A percentile compares a stretch with the other conserved stretches of the same genome.
phyloP scores from a whole-genome alignment of 2,329 filamentous ascomycete genomes.

The Talaromyces albobiverticillius region DNA sequence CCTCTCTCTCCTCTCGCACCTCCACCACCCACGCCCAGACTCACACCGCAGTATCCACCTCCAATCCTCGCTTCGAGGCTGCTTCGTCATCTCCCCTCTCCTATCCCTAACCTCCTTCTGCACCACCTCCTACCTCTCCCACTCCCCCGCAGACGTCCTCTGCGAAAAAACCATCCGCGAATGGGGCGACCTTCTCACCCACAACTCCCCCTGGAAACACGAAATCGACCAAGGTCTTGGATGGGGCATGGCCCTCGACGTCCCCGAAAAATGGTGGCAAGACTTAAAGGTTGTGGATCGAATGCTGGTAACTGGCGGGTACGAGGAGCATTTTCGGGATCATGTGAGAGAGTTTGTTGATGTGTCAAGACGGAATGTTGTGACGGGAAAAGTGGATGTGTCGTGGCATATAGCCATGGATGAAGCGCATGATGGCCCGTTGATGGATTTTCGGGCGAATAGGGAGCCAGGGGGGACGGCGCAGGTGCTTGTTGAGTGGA shows the following conservation, averaged over 20 bases:
- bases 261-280: conserved; percentile 21
- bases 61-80: conserved; percentile 6
- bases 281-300: conserved; percentile 14
- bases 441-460: conserved; percentile 23
- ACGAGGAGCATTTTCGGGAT: conserved; percentile 23
- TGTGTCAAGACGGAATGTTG: conserved; percentile 9
- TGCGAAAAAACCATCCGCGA: conserved; percentile 8
- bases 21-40: conserved; percentile 2
- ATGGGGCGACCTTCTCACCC: conserved; percentile 18
- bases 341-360: conserved; percentile 18
- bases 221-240: conserved; percentile 19
- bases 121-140: conserved; percentile 14
- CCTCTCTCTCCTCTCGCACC: conserved; percentile 15
- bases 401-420: conserved; percentile 14
- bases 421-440: conserved; percentile 22
- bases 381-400: conserved; percentile 7
- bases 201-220: conserved; percentile 19
- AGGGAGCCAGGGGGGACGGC: conserved; percentile 15
- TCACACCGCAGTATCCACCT: not conserved
- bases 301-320: conserved; percentile 19
- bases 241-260: conserved; percentile 25
- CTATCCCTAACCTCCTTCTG: conserved; percentile 15
- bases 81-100: conserved; percentile 22
- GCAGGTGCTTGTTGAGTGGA: conserved; percentile 14
- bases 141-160: conserved; percentile 18